These are phyloP conservation scores for Emydomyces testavorans DNA, from an alignment of 2,329 filamentous ascomycete genomes.

Conservation along the genomic window DNA sequence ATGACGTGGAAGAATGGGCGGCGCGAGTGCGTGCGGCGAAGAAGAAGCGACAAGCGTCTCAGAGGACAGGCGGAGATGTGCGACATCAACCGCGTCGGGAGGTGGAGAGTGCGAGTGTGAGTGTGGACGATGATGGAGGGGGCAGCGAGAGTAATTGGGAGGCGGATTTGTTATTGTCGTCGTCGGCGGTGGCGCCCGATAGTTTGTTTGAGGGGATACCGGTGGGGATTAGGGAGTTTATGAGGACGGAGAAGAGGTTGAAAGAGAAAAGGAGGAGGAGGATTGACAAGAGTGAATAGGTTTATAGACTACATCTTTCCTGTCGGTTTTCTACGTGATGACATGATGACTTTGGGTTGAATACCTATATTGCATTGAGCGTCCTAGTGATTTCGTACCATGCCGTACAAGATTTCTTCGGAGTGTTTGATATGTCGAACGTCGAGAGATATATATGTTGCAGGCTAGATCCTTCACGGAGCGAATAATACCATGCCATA, in stretches of 20 bases:
- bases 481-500: too few species aligned
- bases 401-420: background rate
- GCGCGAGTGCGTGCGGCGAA: slow-evolving; percentile 53
- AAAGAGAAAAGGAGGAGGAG: slow-evolving; percentile 56
- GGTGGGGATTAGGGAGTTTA: slow-evolving; percentile 89
- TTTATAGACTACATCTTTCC: too few species aligned
- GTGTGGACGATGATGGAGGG: slow-evolving; percentile 71
- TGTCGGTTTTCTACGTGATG: too few species aligned
- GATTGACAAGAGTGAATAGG: slow-evolving; percentile 32
- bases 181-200: too few species aligned
- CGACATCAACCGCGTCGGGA: slow-evolving; percentile 28
- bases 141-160: slow-evolving; percentile 60
- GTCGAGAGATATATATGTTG: background rate
- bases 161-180: slow-evolving; percentile 28
- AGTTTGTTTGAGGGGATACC: slow-evolving; percentile 71
- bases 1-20: slow-evolving; percentile 87
- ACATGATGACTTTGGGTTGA: background rate
- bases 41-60: slow-evolving; percentile 30
- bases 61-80: slow-evolving; percentile 21
- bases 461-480: background rate
- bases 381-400: background rate
- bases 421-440: background rate
- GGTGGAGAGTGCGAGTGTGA: slow-evolving; percentile 42
- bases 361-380: background rate
- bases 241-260: slow-evolving; percentile 88